Percentiles rank a stretch among this genome's conserved stretches.
Evolutionary conservation across 257 asterid species (phyloP).

Genomic region (Linaria vulgaris): DNA sequence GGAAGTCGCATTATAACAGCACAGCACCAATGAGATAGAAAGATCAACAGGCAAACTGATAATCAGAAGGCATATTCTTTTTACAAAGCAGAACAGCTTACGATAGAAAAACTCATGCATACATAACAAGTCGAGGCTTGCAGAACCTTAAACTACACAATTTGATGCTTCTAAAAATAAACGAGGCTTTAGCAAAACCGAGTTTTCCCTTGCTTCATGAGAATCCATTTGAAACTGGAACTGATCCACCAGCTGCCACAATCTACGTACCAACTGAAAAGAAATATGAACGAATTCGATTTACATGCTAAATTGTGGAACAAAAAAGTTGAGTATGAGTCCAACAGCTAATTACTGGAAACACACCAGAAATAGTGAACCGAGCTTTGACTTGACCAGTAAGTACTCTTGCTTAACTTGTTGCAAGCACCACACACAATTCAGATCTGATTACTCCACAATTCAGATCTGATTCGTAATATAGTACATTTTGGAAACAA

Average conservation of each 20-base stretch:
- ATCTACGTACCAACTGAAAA: constrained; percentile 78
- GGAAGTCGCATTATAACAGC: too few species aligned
- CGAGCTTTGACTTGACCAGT: constrained; percentile 71
- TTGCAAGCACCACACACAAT: constrained; percentile 64
- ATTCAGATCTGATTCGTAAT: neutral
- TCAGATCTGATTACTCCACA: constrained; percentile 39
- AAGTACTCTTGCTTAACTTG: constrained; percentile 70
- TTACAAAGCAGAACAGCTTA: constrained; percentile 9
- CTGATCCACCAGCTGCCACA: constrained; percentile 76
- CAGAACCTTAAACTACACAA: constrained; percentile 23
- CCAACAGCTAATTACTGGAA: neutral
- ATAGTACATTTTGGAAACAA: neutral
- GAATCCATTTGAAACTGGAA: constrained; percentile 42
- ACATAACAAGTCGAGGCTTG: constrained; percentile 10
- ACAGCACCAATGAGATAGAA: neutral
- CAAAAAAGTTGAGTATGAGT: neutral
- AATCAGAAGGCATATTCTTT: constrained; percentile 23
- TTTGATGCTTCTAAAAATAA: constrained; percentile 15
- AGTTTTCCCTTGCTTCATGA: constrained; percentile 20
- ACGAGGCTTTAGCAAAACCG: neutral
- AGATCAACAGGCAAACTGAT: neutral
- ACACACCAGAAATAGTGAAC: constrained; percentile 58
- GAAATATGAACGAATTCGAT: neutral
- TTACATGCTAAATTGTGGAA: neutral
- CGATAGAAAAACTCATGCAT: constrained; percentile 3